Evolutionary conservation across 2,329 filamentous ascomycete genomes (phyloP).

Genomic region (Phaeosphaeriaceae sp.): DNA sequence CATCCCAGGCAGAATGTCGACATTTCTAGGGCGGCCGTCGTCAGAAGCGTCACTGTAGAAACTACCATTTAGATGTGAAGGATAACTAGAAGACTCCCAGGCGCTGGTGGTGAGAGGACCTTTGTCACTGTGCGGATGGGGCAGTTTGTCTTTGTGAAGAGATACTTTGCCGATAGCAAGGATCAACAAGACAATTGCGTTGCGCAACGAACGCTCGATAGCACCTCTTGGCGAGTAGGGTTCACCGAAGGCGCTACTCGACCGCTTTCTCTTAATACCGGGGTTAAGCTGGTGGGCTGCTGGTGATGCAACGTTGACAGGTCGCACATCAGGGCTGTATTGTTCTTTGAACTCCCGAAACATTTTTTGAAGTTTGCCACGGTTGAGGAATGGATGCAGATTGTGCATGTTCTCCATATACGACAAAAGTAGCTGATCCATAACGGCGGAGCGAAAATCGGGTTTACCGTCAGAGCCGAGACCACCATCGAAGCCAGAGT

Average conservation of each 20-base stretch:
- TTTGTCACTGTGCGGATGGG: constrained; percentile 62
- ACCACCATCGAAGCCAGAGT: constrained; percentile 55
- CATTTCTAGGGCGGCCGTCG: constrained; percentile 61
- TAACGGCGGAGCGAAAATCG: constrained; percentile 59
- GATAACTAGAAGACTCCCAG: constrained; percentile 42
- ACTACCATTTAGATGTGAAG: constrained; percentile 42
- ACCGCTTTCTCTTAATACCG: constrained; percentile 46
- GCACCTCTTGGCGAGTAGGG: constrained; percentile 28
- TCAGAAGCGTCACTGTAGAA: constrained; percentile 34
- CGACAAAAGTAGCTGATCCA: constrained; percentile 59
- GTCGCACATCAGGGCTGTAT: constrained; percentile 41
- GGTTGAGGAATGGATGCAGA: constrained; percentile 69
- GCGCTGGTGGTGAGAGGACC: constrained; percentile 18
- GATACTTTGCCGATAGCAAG: constrained; percentile 89
- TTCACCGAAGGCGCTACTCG: constrained; percentile 35
- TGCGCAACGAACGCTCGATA: constrained; percentile 53
- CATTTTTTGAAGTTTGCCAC: constrained; percentile 58
- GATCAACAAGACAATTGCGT: constrained; percentile 81
- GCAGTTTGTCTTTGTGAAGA: constrained; percentile 57
- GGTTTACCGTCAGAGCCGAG: constrained; percentile 60
- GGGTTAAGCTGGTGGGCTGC: constrained; percentile 29
- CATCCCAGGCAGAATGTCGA: constrained; percentile 86
- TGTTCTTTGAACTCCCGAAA: constrained; percentile 55
- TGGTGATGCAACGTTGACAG: constrained; percentile 30
- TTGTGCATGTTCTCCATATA: constrained; percentile 67